Base-by-base conservation (phyloP, 75 land plant genomes). In the Selaginella tamariscina region DNA sequence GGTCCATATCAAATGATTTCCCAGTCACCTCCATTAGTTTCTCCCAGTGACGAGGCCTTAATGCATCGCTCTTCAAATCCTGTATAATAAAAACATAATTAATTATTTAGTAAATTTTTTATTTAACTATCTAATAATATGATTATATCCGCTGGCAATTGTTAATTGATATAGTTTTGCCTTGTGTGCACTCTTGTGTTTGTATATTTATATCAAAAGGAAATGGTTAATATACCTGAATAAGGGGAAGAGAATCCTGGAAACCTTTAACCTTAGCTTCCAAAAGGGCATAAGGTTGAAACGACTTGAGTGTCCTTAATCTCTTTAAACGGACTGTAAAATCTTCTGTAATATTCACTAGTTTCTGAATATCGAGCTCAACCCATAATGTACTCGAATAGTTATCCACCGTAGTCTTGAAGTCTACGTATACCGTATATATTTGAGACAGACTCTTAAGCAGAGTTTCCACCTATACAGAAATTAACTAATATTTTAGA, bases 1-100 rank as follows among this genome's bases (percentile, higher is more conserved):
- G 78, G n/a, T 75, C 78, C 78, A 75, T 75, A 5, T 75, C 78
- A 71, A 75, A 75, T 21, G 68, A 29, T 32, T 75, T 75, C 29
- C 73, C 78, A 18, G 78, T 75, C 54, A 31, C 73, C 0, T 32
- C 31, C 78, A 75, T 75, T 27, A 75, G 68, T 31, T 75, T 75
- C 30, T 75, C 73, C 78, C 78, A 75, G 56, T 75, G 78, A 22
- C 78, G 65, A 23, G 73, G 64, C 27, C 78, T 72, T 31, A 75
- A 32, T 26, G 78, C 78, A 22, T 75, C 78, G 56, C 78, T 75
- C 71, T 75, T 75, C 33, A 75, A 65, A 33, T 71, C 73, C 78
- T 75, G 63, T 1, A 64, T 0, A 0, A 5, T 5, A 5, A 39
- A 5, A 39, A 5, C 49, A 39, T 5, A 39, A 39, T 5, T 5